These are phyloP conservation scores for Leucocoprinus birnbaumii DNA, from an alignment of 768 basidiomycete genomes.

Conservation along the genomic window DNA sequence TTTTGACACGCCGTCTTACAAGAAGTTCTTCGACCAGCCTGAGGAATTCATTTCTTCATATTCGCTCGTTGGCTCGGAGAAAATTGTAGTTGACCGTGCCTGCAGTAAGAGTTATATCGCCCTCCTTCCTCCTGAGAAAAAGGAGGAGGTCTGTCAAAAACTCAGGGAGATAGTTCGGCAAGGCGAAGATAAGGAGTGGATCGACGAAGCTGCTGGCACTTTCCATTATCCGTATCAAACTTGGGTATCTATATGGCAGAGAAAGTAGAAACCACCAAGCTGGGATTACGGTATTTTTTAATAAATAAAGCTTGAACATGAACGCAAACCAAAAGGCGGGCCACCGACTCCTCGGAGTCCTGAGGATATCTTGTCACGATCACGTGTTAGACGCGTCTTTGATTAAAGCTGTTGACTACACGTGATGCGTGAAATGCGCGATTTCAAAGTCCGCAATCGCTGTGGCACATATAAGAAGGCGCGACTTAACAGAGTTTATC, in stretches of 20 bases:
- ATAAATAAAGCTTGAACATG: background rate
- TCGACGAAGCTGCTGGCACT: constrained; percentile 65
- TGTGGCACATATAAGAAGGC: constrained; percentile 25
- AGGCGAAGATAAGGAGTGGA: constrained; percentile 69
- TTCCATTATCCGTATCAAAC: constrained; percentile 85
- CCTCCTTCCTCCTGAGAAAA: constrained; percentile 55
- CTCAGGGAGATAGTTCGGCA: constrained; percentile 53
- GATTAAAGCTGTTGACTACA: constrained; percentile 3
- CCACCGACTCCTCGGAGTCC: too few species aligned
- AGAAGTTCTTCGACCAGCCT: constrained; percentile 52
- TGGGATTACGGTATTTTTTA: background rate
- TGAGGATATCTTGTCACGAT: background rate
- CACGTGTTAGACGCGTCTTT: constrained; percentile 8
- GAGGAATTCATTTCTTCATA: constrained; percentile 57
- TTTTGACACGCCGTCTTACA: constrained; percentile 65
- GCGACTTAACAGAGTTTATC: background rate
- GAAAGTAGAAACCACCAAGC: constrained; percentile 23
- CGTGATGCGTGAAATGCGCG: constrained; percentile 20
- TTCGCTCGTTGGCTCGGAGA: constrained; percentile 45
- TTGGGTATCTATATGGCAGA: constrained; percentile 48
- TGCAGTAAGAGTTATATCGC: constrained; percentile 86
- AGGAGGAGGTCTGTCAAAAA: constrained; percentile 45
- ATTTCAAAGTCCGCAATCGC: constrained; percentile 37
- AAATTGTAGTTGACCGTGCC: constrained; percentile 62
- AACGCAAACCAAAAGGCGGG: too few species aligned